Conservation (phyloP, 805 yeast species). For the Lipomyces starkeyi region DNA sequence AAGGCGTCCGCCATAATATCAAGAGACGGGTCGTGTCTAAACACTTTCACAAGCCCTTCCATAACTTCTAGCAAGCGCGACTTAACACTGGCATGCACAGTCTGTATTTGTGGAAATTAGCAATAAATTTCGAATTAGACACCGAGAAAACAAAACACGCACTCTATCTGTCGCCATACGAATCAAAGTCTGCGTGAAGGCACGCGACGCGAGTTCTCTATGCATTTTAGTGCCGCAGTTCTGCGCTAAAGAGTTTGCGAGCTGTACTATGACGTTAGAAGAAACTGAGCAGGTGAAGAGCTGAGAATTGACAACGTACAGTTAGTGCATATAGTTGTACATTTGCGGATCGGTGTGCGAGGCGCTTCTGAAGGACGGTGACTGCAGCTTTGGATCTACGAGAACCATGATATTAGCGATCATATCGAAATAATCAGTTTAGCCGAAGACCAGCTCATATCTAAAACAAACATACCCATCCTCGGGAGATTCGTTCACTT, state of each 20-base stretch:
- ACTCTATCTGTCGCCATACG: slow-evolving; percentile 57
- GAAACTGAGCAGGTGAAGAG: slow-evolving; percentile 19
- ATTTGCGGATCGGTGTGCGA: slow-evolving; percentile 64
- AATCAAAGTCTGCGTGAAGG: slow-evolving; percentile 56
- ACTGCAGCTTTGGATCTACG: slow-evolving; percentile 53
- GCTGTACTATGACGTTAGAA: slow-evolving; percentile 49
- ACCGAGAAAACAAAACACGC: background rate
- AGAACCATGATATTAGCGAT: background rate
- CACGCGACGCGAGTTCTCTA: slow-evolving; percentile 63
- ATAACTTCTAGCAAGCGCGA: slow-evolving; percentile 68
- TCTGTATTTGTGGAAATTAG: slow-evolving; percentile 18
- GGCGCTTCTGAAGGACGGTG: slow-evolving; percentile 54
- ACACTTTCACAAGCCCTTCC: slow-evolving; percentile 66
- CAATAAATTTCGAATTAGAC: background rate
- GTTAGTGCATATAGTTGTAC: slow-evolving; percentile 64
- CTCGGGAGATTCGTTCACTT: slow-evolving; percentile 66
- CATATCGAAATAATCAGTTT: background rate
- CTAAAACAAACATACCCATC: slow-evolving; percentile 47
- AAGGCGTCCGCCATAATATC: slow-evolving; percentile 69
- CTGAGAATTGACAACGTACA: slow-evolving; percentile 21
- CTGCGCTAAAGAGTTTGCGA: slow-evolving; percentile 67
- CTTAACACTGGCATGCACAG: slow-evolving; percentile 72
- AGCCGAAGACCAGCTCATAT: background rate
- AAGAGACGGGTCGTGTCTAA: slow-evolving; percentile 76
- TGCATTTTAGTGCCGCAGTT: slow-evolving; percentile 76